phyloP scores from a whole-genome alignment of 2,329 filamentous ascomycete species.

The Penicillium sp. region DNA sequence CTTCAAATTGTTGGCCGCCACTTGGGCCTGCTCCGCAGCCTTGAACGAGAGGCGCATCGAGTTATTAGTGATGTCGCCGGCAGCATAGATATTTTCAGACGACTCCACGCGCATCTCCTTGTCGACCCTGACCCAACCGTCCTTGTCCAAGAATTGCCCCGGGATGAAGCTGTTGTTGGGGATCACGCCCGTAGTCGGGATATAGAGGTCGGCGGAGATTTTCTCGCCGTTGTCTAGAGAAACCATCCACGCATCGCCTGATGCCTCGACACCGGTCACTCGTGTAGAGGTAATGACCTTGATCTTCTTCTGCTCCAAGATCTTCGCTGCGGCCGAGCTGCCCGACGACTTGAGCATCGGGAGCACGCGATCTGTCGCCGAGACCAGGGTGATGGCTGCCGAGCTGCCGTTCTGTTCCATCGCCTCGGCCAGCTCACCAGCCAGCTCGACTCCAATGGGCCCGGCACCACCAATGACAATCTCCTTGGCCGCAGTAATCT shows the following conservation, averaged over 20 bases:
- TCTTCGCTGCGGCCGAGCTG: slow-evolving; percentile 42
- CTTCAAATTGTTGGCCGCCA: slow-evolving; percentile 28
- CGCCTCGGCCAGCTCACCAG: slow-evolving; percentile 48
- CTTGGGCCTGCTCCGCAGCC: slow-evolving; percentile 23
- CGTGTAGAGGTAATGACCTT: slow-evolving; percentile 37
- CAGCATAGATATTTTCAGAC: slow-evolving; percentile 25
- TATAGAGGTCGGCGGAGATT: slow-evolving; percentile 50
- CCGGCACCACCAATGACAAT: slow-evolving; percentile 50
- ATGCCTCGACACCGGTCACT: slow-evolving; percentile 32
- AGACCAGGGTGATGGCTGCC: slow-evolving; percentile 37
- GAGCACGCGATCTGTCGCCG: slow-evolving; percentile 26
- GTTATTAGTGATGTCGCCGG: slow-evolving; percentile 31
- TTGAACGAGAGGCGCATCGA: slow-evolving; percentile 27
- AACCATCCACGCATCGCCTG: slow-evolving; percentile 37
- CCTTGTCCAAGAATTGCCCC: slow-evolving; percentile 41
- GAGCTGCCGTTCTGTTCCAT: slow-evolving; percentile 28
- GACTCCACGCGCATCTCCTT: slow-evolving; percentile 26
- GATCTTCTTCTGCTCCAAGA: slow-evolving; percentile 48
- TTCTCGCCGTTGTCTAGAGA: slow-evolving; percentile 46
- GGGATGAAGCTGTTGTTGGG: slow-evolving; percentile 54
- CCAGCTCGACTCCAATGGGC: slow-evolving; percentile 47
- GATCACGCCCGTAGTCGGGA: slow-evolving; percentile 49
- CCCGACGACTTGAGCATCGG: slow-evolving; percentile 27
- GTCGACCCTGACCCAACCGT: slow-evolving; percentile 50
- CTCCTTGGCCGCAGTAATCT: slow-evolving; percentile 37